A percentile compares a stretch with the other conserved stretches of the same genome.
phyloP scores from a whole-genome alignment of 768 basidiomycete species.

The Russula sp. region DNA sequence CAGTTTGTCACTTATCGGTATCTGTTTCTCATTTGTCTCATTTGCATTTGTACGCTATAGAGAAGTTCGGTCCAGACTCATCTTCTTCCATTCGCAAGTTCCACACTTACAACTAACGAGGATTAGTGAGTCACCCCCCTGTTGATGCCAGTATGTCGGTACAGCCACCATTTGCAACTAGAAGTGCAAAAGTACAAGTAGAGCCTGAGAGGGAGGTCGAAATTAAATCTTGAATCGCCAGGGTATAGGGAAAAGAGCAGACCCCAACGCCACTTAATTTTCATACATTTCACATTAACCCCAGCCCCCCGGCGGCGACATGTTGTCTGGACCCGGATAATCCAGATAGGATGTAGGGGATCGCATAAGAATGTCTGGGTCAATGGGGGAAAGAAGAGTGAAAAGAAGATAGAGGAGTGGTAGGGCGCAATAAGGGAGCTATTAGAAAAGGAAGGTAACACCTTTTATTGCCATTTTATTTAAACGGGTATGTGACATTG shows the following conservation, averaged over 20 bases:
- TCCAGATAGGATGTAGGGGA: neutral
- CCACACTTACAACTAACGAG: no score
- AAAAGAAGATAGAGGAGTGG: neutral
- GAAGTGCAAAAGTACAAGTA: neutral
- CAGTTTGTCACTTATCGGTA: neutral
- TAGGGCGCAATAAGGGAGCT: neutral
- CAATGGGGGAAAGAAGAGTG: neutral
- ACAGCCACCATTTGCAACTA: neutral
- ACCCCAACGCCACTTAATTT: neutral
- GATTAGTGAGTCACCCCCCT: neutral
- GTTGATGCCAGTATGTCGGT: neutral
- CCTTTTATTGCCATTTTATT: neutral
- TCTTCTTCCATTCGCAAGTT: no score
- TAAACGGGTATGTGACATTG: neutral
- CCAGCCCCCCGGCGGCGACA: neutral
- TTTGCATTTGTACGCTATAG: slow-evolving; percentile 2
- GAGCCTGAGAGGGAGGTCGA: neutral
- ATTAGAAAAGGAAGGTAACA: neutral
- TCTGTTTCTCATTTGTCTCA: neutral
- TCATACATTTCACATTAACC: slow-evolving; percentile 6
- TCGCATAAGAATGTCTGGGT: neutral
- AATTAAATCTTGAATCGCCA: neutral
- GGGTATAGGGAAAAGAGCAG: slow-evolving; percentile 2
- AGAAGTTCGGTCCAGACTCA: neutral
- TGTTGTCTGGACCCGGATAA: neutral